These are phyloP conservation scores for Zizania latifolia DNA, from an alignment of 176 grass and related monocot genomes.

Conservation along the genomic window DNA sequence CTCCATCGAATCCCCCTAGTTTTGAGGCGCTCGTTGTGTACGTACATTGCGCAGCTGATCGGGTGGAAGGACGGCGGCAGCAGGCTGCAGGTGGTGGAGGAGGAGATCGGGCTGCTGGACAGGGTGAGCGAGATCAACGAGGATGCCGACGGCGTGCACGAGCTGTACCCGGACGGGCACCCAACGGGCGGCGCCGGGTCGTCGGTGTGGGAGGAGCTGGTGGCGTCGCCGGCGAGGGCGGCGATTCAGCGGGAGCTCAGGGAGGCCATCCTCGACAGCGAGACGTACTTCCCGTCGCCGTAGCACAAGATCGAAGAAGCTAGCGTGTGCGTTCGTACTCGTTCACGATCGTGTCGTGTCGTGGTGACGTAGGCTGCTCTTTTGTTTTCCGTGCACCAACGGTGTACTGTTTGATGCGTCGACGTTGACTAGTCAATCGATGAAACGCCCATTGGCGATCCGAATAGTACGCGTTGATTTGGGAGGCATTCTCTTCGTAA, in stretches of 20 bases:
- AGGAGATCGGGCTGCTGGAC: slow-evolving; percentile 67
- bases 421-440: not conserved
- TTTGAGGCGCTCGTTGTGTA: not conserved
- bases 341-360: not conserved
- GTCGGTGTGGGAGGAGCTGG: slow-evolving; percentile 62
- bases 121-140: slow-evolving; percentile 58
- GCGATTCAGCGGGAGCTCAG: slow-evolving; percentile 59
- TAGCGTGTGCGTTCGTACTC: not conserved
- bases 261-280: slow-evolving; percentile 48
- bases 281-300: slow-evolving; percentile 55
- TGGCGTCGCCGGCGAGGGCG: slow-evolving; percentile 44
- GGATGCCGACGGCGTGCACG: slow-evolving; percentile 59
- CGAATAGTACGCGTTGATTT: too few relatives aligned
- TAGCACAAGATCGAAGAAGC: not conserved
- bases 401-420: not conserved
- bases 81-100: slow-evolving; percentile 61
- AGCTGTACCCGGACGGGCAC: slow-evolving; percentile 61
- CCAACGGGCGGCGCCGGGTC: slow-evolving; percentile 40
- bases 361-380: not conserved
- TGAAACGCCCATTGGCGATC: not conserved
- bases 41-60: slow-evolving; percentile 42
- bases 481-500: too few relatives aligned
- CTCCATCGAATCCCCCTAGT: not conserved
- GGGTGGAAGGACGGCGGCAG: slow-evolving; percentile 65
- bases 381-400: not conserved